These are phyloP conservation scores for Fusarium pseudoanthophilum DNA, from an alignment of 2,329 filamentous ascomycete genomes.

Conservation along the genomic window DNA sequence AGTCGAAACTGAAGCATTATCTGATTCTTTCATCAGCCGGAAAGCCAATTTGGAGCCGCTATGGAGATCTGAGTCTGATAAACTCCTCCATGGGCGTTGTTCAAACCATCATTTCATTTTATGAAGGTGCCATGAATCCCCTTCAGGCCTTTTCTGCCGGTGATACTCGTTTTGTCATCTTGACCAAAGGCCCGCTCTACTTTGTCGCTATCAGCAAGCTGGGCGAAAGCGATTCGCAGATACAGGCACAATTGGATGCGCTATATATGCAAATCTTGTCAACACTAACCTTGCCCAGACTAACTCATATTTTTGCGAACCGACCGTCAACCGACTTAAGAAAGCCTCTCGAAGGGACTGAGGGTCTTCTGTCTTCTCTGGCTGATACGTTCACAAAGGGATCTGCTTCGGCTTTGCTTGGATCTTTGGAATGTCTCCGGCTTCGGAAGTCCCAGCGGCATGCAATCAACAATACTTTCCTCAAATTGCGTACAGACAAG, in stretches of 20 bases:
- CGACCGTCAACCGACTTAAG: conserved; percentile 94
- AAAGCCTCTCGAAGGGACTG: conserved; percentile 89
- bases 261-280: conserved; percentile 99
- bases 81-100: conserved; percentile 95
- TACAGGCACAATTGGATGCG: conserved; percentile 88
- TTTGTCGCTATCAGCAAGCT: conserved; percentile 93
- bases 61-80: conserved; percentile 89
- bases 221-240: conserved; percentile 89
- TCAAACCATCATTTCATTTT: conserved; percentile 98
- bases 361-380: conserved; percentile 87
- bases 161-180: conserved; percentile 84
- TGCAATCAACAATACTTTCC: conserved; percentile 85
- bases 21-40: conserved; percentile 95
- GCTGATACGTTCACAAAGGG: conserved; percentile 95
- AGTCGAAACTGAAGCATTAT: conserved; percentile 95
- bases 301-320: conserved; percentile 87
- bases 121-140: conserved; percentile 80
- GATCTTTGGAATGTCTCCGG: conserved; percentile 92
- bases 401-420: conserved; percentile 87
- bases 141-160: conserved; percentile 89
- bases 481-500: conserved; percentile 80
- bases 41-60: conserved; percentile 96
- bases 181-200: conserved; percentile 87
- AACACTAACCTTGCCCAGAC: conserved; percentile 87
- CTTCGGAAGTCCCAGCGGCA: conserved; percentile 88